These are phyloP conservation scores for Hortiboletus flavorubellus DNA, from an alignment of 768 basidiomycete species.

Conservation along the genomic window DNA sequence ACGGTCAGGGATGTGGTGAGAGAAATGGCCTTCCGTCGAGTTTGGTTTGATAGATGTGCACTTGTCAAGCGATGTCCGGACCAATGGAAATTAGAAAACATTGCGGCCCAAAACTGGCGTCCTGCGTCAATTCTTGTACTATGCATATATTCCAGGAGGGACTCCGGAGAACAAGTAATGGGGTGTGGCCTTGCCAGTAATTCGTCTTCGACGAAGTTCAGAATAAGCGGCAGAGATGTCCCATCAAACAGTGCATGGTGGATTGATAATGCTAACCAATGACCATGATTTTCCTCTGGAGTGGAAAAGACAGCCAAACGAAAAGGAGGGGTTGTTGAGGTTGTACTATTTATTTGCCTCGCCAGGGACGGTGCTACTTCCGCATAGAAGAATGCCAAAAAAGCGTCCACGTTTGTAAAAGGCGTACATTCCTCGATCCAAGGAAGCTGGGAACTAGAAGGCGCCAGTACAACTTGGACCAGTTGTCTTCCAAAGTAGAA, in stretches of 20 bases:
- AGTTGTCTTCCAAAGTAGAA: slow-evolving; percentile 30
- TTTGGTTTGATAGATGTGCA: neutral
- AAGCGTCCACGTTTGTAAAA: slow-evolving; percentile 9
- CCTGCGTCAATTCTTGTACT: slow-evolving; percentile 11
- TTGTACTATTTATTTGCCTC: slow-evolving; percentile 22
- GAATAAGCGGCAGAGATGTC: slow-evolving; percentile 28
- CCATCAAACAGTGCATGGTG: slow-evolving; percentile 36
- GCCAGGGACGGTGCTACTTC: slow-evolving; percentile 21
- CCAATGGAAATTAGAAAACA: slow-evolving; percentile 22
- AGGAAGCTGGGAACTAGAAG: slow-evolving; percentile 8
- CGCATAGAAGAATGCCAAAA: slow-evolving; percentile 21
- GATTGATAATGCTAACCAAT: slow-evolving; percentile 28
- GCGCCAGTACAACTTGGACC: slow-evolving; percentile 27
- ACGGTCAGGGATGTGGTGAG: slow-evolving; percentile 16
- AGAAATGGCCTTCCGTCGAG: slow-evolving; percentile 11
- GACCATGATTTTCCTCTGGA: neutral
- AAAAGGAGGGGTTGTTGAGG: slow-evolving; percentile 19
- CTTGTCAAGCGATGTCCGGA: slow-evolving; percentile 7
- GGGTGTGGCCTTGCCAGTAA: slow-evolving; percentile 12
- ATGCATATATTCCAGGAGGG: slow-evolving; percentile 24
- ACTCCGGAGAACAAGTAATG: slow-evolving; percentile 9
- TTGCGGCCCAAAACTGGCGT: slow-evolving; percentile 23
- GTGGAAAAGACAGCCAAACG: slow-evolving; percentile 10
- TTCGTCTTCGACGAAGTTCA: slow-evolving; percentile 27
- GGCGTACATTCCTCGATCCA: slow-evolving; percentile 16